phyloP scores from a whole-genome alignment of 495 filamentous ascomycete species.

The Penicillium chermesinum region DNA sequence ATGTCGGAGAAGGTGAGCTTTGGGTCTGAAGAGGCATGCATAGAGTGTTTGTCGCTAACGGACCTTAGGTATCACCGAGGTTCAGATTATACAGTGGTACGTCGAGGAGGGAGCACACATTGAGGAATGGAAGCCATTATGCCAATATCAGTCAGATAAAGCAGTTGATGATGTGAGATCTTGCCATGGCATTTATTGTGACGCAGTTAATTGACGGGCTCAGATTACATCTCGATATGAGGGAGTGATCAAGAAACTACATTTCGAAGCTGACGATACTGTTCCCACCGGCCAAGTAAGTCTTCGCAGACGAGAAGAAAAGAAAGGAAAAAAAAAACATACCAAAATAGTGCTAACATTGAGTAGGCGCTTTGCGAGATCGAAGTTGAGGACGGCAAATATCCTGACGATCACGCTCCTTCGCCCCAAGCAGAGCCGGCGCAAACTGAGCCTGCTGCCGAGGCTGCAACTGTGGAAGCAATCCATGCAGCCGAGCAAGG shows the following conservation, averaged over 20 bases:
- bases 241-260: conserved; percentile 91
- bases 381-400: conserved; percentile 55
- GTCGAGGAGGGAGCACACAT: conserved; percentile 93
- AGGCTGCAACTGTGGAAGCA: conserved; percentile 12
- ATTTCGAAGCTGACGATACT: conserved; percentile 95
- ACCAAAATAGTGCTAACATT: conserved; percentile 6
- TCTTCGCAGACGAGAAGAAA: no score
- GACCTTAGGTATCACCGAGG: conserved; percentile 81
- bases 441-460: conserved; percentile 14
- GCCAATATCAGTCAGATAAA: conserved; percentile 98
- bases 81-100: conserved; percentile 99
- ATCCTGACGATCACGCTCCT: conserved; percentile 48
- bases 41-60: conserved; percentile 11
- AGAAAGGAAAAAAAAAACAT: not conserved
- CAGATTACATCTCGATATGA: conserved; percentile 92
- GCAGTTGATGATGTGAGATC: conserved; percentile 78
- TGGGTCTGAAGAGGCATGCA: not conserved
- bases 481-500: conserved; percentile 15
- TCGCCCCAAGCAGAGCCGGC: conserved; percentile 27
- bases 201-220: conserved; percentile 7
- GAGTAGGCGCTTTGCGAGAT: conserved; percentile 49
- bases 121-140: conserved; percentile 96
- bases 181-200: not conserved
- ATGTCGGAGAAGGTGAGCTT: conserved; percentile 86
- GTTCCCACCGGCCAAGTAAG: conserved; percentile 78